Evolutionary conservation across 345 rosid species (phyloP).

Genomic region (Excoecaria cochinchinensis): DNA sequence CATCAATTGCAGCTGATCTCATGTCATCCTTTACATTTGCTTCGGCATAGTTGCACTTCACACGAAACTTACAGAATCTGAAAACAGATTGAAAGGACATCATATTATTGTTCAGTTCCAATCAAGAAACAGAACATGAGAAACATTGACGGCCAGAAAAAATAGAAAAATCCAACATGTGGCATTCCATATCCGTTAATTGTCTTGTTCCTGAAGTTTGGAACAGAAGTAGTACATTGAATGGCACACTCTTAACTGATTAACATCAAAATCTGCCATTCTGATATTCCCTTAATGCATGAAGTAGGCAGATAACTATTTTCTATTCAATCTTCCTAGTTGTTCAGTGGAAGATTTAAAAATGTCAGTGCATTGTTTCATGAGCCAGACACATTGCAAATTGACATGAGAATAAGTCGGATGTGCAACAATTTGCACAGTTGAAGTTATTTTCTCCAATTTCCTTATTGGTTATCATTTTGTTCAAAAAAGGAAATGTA

Average conservation of each 20-base stretch:
- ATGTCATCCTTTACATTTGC: constrained; percentile 45
- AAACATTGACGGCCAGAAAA: not conserved
- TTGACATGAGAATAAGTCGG: not conserved
- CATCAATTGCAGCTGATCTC: constrained; percentile 59
- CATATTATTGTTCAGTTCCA: constrained; percentile 1
- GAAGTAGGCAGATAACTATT: not conserved
- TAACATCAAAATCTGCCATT: not conserved
- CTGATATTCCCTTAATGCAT: not conserved
- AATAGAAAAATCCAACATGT: not conserved
- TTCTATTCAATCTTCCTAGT: not conserved
- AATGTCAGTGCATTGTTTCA: no score
- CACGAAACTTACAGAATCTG: constrained; percentile 54
- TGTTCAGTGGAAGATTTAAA: not conserved
- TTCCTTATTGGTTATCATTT: no score
- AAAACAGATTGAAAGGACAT: constrained; percentile 10
- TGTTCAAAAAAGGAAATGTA: no score
- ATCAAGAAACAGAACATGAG: not conserved
- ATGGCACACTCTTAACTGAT: not conserved
- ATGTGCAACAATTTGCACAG: not conserved
- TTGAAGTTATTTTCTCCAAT: not conserved
- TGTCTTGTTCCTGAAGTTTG: not conserved
- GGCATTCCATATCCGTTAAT: not conserved
- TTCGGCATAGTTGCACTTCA: constrained; percentile 63
- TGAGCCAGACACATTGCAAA: not conserved
- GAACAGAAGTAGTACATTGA: not conserved